These are phyloP conservation scores for Climacium dendroides DNA, from an alignment of 225 moss, liverwort and hornwort genomes.

Conservation along the genomic window DNA sequence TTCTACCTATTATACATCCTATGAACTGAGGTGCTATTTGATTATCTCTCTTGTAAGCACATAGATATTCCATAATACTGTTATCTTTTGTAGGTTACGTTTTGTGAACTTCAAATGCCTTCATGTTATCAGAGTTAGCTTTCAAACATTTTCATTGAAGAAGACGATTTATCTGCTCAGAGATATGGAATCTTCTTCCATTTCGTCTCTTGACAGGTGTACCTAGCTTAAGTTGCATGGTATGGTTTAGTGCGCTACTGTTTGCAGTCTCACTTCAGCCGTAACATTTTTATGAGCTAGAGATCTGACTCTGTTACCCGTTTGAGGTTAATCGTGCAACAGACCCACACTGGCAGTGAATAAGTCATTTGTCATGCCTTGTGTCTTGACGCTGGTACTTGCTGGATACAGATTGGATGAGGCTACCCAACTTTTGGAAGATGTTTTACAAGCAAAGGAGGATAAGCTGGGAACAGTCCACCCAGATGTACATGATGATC, in stretches of 20 bases:
- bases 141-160: not conserved
- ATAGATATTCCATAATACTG: not conserved
- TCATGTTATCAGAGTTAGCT: not conserved
- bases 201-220: not conserved
- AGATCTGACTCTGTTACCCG: not conserved
- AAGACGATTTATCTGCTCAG: not conserved
- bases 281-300: not conserved
- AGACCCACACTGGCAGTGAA: not conserved
- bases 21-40: not conserved
- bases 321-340: not conserved
- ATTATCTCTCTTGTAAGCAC: not conserved
- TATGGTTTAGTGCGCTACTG: not conserved
- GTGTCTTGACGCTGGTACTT: not conserved
- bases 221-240: not conserved
- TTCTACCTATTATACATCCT: not conserved
- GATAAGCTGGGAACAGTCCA: conserved; percentile 79
- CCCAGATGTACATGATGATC: conserved; percentile 78
- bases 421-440: conserved; percentile 64
- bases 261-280: not conserved
- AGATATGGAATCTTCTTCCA: not conserved
- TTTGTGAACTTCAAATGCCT: not conserved
- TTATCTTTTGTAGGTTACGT: not conserved
- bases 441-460: conserved; percentile 70
- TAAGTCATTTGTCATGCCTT: not conserved
- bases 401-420: conserved; percentile 61